These are phyloP conservation scores for Geranium rotundifolium DNA, from an alignment of 345 rosid species.

Conservation along the genomic window DNA sequence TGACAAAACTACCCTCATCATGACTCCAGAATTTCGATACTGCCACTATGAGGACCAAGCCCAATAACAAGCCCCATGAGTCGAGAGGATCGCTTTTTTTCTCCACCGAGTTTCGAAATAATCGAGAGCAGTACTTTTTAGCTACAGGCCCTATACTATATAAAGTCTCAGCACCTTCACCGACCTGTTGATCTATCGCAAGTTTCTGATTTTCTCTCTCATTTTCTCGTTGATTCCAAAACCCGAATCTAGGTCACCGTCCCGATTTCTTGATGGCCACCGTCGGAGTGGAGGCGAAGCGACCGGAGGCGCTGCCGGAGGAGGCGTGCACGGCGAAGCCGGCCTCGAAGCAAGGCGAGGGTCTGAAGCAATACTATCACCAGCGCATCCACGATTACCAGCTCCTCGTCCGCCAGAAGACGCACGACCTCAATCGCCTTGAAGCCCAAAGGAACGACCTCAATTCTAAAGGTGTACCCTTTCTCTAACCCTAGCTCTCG, in stretches of 20 bases:
- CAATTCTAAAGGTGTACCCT: slow-evolving; percentile 69
- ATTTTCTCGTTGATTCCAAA: neutral
- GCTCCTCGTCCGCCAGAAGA: slow-evolving; percentile 67
- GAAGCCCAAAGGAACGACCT: slow-evolving; percentile 96
- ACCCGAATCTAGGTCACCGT: neutral
- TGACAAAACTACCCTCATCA: no score
- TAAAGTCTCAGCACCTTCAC: neutral
- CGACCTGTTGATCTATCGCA: neutral
- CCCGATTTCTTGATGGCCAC: slow-evolving; percentile 22
- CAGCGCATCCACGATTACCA: slow-evolving; percentile 84
- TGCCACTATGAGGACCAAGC: no score
- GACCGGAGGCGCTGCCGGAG: slow-evolving; percentile 17
- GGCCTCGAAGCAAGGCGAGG: slow-evolving; percentile 69
- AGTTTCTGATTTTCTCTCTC: neutral
- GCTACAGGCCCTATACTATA: no score
- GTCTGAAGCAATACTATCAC: slow-evolving; percentile 75
- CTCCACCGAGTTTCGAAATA: no score
- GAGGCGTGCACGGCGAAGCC: slow-evolving; percentile 37
- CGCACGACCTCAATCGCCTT: slow-evolving; percentile 84
- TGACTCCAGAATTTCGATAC: no score
- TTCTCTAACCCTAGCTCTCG: slow-evolving; percentile 2
- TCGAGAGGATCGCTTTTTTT: no score
- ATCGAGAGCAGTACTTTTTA: no score
- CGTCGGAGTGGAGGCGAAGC: slow-evolving; percentile 27
- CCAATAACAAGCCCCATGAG: no score